Percentiles rank a stretch among this genome's conserved stretches.
phyloP scores from a whole-genome alignment of 108 stramenopile genomes.

The Cyclotella cryptica region DNA sequence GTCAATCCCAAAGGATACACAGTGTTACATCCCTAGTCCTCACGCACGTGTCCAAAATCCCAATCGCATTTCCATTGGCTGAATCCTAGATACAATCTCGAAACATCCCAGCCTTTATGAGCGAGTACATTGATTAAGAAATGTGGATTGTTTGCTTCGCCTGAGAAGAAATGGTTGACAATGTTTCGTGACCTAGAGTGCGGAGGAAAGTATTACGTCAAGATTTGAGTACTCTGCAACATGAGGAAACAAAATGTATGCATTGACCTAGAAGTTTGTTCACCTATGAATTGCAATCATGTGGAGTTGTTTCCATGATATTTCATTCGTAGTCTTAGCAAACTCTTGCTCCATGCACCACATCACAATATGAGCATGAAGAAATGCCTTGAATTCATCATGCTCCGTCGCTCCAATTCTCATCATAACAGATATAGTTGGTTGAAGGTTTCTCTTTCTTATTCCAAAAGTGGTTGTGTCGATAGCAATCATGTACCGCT shows the following conservation, averaged over 20 bases:
- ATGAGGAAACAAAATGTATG: too few species aligned
- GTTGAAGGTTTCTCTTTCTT: background rate
- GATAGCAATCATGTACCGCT: conserved; percentile 3
- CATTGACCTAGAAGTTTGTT: too few species aligned
- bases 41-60: conserved; percentile 11
- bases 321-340: background rate
- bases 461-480: background rate
- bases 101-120: conserved; percentile 70
- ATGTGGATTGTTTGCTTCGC: background rate
- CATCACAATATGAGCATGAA: conserved; percentile 63
- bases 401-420: conserved; percentile 47
- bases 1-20: too few species aligned
- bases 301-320: too few species aligned
- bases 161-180: conserved; percentile 15
- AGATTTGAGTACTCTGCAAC: background rate
- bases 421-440: conserved; percentile 56
- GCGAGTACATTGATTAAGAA: conserved; percentile 32
- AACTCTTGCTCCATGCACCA: conserved; percentile 22
- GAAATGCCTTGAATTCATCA: conserved; percentile 71
- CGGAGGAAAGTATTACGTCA: conserved; percentile 6
- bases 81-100: conserved; percentile 80
- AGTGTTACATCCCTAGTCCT: background rate
- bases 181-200: conserved; percentile 20
- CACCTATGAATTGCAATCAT: too few species aligned
- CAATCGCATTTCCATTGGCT: conserved; percentile 45